Conservation (phyloP, 139 green algal genomes). For the Klebsormidium nitens region DNA sequence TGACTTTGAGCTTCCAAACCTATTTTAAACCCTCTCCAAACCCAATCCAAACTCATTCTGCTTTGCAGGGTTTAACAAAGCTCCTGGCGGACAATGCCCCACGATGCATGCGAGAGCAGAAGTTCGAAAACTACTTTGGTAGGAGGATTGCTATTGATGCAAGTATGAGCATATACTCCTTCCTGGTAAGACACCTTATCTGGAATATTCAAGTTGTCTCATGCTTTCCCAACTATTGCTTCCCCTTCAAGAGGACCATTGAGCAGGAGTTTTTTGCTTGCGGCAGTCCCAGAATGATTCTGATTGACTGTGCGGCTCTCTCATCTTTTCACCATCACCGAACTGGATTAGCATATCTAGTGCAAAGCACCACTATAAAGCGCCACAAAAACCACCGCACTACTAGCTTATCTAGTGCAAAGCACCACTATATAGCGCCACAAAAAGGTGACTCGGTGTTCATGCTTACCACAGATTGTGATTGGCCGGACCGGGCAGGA, state of each 20-base stretch:
- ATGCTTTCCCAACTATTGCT: neutral
- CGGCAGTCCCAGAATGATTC: neutral
- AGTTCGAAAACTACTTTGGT: constrained; percentile 96
- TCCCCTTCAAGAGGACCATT: too few species aligned
- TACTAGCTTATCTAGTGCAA: neutral
- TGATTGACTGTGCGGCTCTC: neutral
- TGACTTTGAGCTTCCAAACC: too few species aligned
- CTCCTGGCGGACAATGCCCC: constrained; percentile 85
- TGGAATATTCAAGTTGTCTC: neutral
- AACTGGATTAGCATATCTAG: too few species aligned
- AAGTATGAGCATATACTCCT: constrained; percentile 99
- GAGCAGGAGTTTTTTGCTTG: neutral
- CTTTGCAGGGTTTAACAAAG: constrained; percentile 86
- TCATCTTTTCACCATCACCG: neutral
- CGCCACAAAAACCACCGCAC: neutral
- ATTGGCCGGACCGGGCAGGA: constrained; percentile 73
- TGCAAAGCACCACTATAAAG: too few species aligned
- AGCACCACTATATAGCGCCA: too few species aligned
- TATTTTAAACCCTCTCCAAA: too few species aligned
- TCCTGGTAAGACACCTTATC: constrained; percentile 61
- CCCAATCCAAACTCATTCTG: too few species aligned
- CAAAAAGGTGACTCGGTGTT: neutral
- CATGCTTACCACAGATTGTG: constrained; percentile 54
- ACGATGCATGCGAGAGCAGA: constrained; percentile 68
- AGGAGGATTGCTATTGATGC: constrained; percentile 95